Base-by-base conservation (phyloP, 1,284 basidiomycete genomes). In the Ceratobasidium sp. region DNA sequence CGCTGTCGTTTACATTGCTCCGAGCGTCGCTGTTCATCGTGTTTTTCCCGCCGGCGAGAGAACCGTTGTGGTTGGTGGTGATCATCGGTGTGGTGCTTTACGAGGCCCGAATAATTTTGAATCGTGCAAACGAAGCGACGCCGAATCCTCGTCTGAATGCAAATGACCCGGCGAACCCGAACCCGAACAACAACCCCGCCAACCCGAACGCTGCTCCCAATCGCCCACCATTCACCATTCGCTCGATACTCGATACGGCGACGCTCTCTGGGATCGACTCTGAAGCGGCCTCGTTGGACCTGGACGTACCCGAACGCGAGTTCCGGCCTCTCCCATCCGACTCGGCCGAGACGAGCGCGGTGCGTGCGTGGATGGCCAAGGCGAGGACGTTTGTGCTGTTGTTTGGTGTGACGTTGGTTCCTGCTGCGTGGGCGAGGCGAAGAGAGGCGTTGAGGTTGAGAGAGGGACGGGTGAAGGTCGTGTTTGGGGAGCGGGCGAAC, bases 11-110 rank as follows among this genome's bases (percentile, higher is more conserved):
- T 84, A 84, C 93, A 32, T 74, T 87, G 18, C 83, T 93, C 78
- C 88, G 92, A 61, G 91, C 89, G 0, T 77, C 88, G 16, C 83
- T 94, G 16, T 82, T 94, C 49, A 83, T 94, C 6, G 93, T 92
- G 79, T 92, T 94, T 81, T 89, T 94, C 77, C 89, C 89, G 1
- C 92, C 92, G 0, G 86, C 90, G 2, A 85, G 90, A 76, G 90
- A 91, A 74, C 92, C 92, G 0, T 78, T 93, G 14, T 87, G 93
- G 73, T 88, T 88, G 26, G 75, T 91, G 28, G 80, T 91, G 62
- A 84, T 94, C 41, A 81, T 89, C 23, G 86, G 83, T 4, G 93
- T 90, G 89, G 86, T 92, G 77, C 73, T 90, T 16, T 94, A 91
- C 78, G 92, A 89, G 84, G 89, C 47, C 82, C 87, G 66, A 85